Conservation (phyloP, 257 asterid genomes). For the Capsicum chinense region DNA sequence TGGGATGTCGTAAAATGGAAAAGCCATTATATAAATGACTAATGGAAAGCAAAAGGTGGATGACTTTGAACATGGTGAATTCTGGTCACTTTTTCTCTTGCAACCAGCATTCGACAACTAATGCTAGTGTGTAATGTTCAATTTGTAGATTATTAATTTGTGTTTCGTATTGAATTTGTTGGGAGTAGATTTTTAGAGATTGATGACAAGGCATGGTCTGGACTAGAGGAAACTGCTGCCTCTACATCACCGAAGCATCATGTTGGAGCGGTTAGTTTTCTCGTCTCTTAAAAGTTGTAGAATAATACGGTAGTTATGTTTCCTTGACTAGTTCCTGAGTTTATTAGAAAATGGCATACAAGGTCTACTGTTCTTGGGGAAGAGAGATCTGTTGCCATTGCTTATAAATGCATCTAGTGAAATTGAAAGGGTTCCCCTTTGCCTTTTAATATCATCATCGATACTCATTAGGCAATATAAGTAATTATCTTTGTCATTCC, state of each 20-base stretch:
- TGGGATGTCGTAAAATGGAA: neutral
- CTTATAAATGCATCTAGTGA: neutral
- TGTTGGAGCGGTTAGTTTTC: conserved; percentile 79
- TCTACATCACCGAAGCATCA: conserved; percentile 65
- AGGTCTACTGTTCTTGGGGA: neutral
- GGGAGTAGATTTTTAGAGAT: conserved; percentile 65
- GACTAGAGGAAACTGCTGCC: conserved; percentile 78
- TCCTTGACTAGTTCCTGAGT: neutral
- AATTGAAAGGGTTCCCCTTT: neutral
- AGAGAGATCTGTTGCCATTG: neutral
- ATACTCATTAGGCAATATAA: neutral
- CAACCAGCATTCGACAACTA: neutral
- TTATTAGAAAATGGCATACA: conserved; percentile 4
- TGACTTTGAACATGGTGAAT: neutral
- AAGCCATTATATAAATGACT: neutral
- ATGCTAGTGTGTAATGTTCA: neutral
- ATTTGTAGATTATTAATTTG: conserved; percentile 12
- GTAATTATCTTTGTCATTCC: neutral
- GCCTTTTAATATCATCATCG: neutral
- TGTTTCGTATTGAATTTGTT: neutral
- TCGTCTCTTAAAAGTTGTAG: conserved; percentile 21
- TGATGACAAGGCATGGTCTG: conserved; percentile 76
- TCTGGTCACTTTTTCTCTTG: neutral
- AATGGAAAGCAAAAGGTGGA: conserved; percentile 9
- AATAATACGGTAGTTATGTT: neutral